Conservation (phyloP, 441 rosid genomes). For the Erodium chrysanthum region DNA sequence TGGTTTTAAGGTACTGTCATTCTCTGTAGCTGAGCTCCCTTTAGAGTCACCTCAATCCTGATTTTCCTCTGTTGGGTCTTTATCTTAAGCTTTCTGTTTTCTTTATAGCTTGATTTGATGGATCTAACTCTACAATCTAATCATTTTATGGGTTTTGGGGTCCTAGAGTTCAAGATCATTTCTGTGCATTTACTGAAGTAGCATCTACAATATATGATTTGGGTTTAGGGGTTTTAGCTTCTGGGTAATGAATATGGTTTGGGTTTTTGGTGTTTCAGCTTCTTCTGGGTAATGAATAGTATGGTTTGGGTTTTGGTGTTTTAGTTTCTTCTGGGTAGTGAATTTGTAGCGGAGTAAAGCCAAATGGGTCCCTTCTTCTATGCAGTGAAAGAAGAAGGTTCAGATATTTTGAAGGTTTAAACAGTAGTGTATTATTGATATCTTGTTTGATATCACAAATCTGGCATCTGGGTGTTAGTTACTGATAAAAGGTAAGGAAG, state of each 20-base stretch:
- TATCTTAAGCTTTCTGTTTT: background rate
- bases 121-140: background rate
- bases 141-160: background rate
- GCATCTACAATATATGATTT: background rate
- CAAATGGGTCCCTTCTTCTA: slow-evolving; percentile 23
- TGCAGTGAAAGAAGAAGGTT: slow-evolving; percentile 19
- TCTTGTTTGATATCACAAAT: slow-evolving; percentile 13
- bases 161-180: background rate
- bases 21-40: slow-evolving; percentile 23
- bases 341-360: slow-evolving; percentile 16
- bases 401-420: slow-evolving; percentile 22
- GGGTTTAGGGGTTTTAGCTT: slow-evolving; percentile 8
- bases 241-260: no score
- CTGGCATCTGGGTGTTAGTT: slow-evolving; percentile 16
- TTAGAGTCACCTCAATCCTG: slow-evolving; percentile 22
- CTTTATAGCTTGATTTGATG: slow-evolving; percentile 15
- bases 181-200: background rate
- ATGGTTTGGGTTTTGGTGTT: slow-evolving; percentile 4
- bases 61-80: slow-evolving; percentile 13
- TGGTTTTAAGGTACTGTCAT: slow-evolving; percentile 25
- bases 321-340: background rate
- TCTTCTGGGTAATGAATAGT: slow-evolving; percentile 5
- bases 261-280: slow-evolving; percentile 1
- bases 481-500: slow-evolving; percentile 14
- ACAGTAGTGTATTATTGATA: slow-evolving; percentile 17